A percentile compares a stretch with the other conserved stretches of the same genome.
These are phyloP conservation scores for Tympanopsis confertula DNA, from an alignment of 2,329 filamentous ascomycete species.

Conservation along the genomic window DNA sequence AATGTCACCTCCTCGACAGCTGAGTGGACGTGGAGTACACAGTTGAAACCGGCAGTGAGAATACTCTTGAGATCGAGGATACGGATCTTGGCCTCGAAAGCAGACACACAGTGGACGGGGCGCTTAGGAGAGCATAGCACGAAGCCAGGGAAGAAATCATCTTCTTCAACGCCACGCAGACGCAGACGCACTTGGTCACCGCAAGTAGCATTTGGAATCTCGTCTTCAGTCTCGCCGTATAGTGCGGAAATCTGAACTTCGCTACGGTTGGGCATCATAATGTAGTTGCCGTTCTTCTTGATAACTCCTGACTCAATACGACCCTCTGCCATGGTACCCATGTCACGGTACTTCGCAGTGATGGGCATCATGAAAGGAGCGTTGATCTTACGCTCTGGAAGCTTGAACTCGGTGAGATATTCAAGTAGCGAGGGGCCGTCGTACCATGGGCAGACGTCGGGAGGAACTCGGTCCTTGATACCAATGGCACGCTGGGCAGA, in stretches of 20 bases:
- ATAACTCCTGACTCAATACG: constrained; percentile 92
- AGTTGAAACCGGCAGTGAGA: constrained; percentile 89
- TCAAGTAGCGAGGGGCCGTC: constrained; percentile 83
- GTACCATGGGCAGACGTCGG: constrained; percentile 70
- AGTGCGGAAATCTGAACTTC: constrained; percentile 70
- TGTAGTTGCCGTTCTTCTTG: constrained; percentile 74
- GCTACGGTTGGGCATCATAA: constrained; percentile 94
- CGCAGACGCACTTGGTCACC: constrained; percentile 91
- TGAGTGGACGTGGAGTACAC: constrained; percentile 91
- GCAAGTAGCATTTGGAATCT: constrained; percentile 69
- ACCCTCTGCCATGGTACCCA: constrained; percentile 95
- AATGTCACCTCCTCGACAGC: constrained; percentile 98
- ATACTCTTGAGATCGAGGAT: constrained; percentile 93
- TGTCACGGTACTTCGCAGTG: constrained; percentile 88
- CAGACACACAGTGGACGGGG: constrained; percentile 75
- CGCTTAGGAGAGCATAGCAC: constrained; percentile 92
- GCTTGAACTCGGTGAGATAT: constrained; percentile 86
- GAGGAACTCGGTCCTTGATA: constrained; percentile 79
- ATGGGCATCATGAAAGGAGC: constrained; percentile 99
- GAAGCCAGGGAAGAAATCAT: constrained; percentile 90
- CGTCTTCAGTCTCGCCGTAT: constrained; percentile 94
- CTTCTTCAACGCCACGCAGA: constrained; percentile 89
- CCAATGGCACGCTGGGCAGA: constrained; percentile 77
- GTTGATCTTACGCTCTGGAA: constrained; percentile 88
- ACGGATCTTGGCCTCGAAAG: constrained; percentile 93